A percentile compares a stretch with the other conserved stretches of the same genome.
Conservation (phyloP, 306 rosid species). For the Pterocarpus macrocarpus region DNA sequence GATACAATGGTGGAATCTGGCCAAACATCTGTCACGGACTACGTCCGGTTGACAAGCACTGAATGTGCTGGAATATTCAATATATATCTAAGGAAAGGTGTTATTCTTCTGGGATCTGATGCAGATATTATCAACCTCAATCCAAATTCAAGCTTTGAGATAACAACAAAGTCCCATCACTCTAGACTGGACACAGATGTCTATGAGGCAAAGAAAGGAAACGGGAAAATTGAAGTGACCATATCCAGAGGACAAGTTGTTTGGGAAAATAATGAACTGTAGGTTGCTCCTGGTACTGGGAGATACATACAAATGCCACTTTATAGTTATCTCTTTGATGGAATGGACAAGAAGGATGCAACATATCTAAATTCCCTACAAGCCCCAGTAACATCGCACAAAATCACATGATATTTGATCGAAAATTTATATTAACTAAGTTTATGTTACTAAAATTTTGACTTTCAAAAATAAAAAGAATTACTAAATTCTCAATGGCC, state of each 20-base stretch:
- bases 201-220: constrained; percentile 87
- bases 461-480: too few species aligned
- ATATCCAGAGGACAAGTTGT: constrained; percentile 90
- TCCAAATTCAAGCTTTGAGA: constrained; percentile 87
- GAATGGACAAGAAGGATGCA: constrained; percentile 73
- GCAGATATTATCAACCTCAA: constrained; percentile 93
- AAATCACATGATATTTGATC: too few species aligned
- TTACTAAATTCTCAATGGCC: too few species aligned
- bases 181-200: constrained; percentile 83
- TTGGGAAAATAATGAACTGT: constrained; percentile 87
- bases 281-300: constrained; percentile 79
- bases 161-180: constrained; percentile 84
- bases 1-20: constrained; percentile 98
- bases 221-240: constrained; percentile 96
- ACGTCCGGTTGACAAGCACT: constrained; percentile 85
- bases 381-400: constrained; percentile 84
- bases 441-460: too few species aligned
- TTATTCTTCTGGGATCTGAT: constrained; percentile 84
- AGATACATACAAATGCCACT: constrained; percentile 79
- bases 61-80: constrained; percentile 95
- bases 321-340: constrained; percentile 69
- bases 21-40: constrained; percentile 83
- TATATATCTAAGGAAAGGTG: constrained; percentile 90
- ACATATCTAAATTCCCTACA: constrained; percentile 70
- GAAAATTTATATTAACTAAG: too few species aligned